These are phyloP conservation scores for Saccharomyces hybrid DNA, from an alignment of 1,139 yeast species.

Conservation along the genomic window DNA sequence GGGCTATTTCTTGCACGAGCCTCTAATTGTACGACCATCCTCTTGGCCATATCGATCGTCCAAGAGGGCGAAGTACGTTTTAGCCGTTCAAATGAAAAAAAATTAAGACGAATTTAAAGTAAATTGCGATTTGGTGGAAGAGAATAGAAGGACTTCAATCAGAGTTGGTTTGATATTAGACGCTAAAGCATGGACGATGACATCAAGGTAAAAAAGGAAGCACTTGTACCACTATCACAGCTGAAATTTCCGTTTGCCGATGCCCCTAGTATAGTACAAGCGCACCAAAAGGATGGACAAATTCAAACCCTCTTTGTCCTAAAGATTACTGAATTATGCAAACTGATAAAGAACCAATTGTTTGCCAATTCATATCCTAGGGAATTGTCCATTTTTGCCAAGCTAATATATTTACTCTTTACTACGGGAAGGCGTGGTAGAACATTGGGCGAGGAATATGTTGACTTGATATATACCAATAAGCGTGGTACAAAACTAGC, in stretches of 20 bases:
- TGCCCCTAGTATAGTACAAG: conserved; percentile 53
- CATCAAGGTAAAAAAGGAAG: neutral
- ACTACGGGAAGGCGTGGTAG: conserved; percentile 72
- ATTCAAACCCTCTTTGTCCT: conserved; percentile 50
- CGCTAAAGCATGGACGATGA: neutral
- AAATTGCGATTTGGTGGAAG: neutral
- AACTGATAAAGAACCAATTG: conserved; percentile 48
- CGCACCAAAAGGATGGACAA: conserved; percentile 81
- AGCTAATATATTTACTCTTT: conserved; percentile 53
- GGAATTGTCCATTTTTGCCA: conserved; percentile 53
- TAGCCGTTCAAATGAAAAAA: neutral
- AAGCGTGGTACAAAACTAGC: conserved; percentile 48
- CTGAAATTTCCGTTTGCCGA: conserved; percentile 35
- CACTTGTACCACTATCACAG: neutral
- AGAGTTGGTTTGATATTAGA: neutral
- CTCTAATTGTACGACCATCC: neutral
- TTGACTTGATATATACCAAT: conserved; percentile 67
- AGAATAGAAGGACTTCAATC: neutral
- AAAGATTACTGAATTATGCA: conserved; percentile 49
- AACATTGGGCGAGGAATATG: conserved; percentile 91
- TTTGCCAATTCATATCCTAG: conserved; percentile 58
- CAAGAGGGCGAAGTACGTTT: neutral
- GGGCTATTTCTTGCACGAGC: no score
- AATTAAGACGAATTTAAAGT: neutral
- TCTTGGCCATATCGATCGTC: neutral